These are phyloP conservation scores for Torulaspora microellipsoides DNA, from an alignment of 805 yeast species.

Conservation along the genomic window DNA sequence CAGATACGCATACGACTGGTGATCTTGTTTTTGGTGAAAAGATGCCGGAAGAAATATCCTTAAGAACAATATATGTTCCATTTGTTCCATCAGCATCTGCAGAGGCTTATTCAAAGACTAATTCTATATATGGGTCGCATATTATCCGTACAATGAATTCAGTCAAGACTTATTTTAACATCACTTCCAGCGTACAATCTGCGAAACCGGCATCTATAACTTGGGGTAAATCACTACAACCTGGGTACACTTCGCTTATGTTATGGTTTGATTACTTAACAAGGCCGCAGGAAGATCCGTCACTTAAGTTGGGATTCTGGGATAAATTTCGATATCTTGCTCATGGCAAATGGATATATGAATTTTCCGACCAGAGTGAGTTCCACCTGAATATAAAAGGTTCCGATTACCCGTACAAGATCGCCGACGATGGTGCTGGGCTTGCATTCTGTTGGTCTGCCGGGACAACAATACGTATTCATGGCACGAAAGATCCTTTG, in stretches of 20 bases:
- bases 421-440: slow-evolving; percentile 57
- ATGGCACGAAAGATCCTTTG: slow-evolving; percentile 45
- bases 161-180: slow-evolving; percentile 50
- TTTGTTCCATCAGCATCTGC: slow-evolving; percentile 47
- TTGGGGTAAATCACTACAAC: slow-evolving; percentile 62
- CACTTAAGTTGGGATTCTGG: slow-evolving; percentile 66
- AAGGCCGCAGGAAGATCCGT: slow-evolving; percentile 65
- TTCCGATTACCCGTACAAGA: slow-evolving; percentile 52
- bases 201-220: slow-evolving; percentile 47
- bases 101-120: slow-evolving; percentile 34
- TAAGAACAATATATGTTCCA: slow-evolving; percentile 50
- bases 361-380: slow-evolving; percentile 44
- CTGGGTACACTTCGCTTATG: slow-evolving; percentile 58
- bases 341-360: slow-evolving; percentile 50
- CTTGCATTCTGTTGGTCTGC: slow-evolving; percentile 62
- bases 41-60: slow-evolving; percentile 41
- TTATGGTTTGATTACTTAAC: slow-evolving; percentile 61
- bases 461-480: slow-evolving; percentile 46
- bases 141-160: slow-evolving; percentile 62
- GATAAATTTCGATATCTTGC: slow-evolving; percentile 54
- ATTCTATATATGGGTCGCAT: slow-evolving; percentile 53
- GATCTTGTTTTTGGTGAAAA: slow-evolving; percentile 58
- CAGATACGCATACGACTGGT: slow-evolving; percentile 37
- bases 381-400: slow-evolving; percentile 62
- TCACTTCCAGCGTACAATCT: slow-evolving; percentile 44